These are phyloP conservation scores for Epichloe typhina DNA, from an alignment of 2,329 filamentous ascomycete species.

Conservation along the genomic window DNA sequence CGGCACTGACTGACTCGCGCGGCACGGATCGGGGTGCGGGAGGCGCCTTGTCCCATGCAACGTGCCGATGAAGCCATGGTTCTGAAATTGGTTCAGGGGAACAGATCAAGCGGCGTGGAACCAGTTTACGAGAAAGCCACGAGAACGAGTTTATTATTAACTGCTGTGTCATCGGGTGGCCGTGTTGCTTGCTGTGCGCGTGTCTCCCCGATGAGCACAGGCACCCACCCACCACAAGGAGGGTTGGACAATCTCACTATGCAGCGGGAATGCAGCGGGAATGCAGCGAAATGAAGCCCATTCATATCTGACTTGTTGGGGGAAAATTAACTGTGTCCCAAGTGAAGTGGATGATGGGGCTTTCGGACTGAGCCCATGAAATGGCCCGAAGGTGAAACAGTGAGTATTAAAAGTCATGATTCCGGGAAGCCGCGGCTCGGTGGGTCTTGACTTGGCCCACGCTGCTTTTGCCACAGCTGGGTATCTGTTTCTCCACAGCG, in stretches of 20 bases:
- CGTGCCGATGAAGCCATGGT: not conserved
- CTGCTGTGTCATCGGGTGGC: too few relatives aligned
- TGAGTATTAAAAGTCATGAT: too few relatives aligned
- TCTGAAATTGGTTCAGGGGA: conserved; percentile 5
- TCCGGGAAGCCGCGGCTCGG: not conserved
- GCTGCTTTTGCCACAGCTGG: too few relatives aligned
- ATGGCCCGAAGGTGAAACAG: too few relatives aligned
- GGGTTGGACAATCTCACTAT: not conserved
- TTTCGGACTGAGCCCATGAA: not conserved
- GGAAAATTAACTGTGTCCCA: conserved; percentile 17
- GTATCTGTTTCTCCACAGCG: too few relatives aligned
- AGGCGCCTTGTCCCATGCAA: conserved; percentile 4
- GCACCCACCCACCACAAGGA: not conserved
- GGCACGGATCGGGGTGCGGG: conserved; percentile 7
- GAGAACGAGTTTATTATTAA: not conserved
- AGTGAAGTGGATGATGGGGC: not conserved
- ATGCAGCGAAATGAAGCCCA: conserved; percentile 14
- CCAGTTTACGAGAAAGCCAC: not conserved
- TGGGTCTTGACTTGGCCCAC: not conserved
- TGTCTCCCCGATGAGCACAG: not conserved
- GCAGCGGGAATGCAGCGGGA: not conserved
- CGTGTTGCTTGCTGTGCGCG: not conserved
- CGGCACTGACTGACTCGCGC: conserved; percentile 3
- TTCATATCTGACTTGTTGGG: conserved; percentile 6
- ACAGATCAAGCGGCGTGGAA: not conserved